Percentiles rank a stretch among this genome's conserved stretches.
Conservation (phyloP, 768 basidiomycete genomes). For the Termitomyces sp. region DNA sequence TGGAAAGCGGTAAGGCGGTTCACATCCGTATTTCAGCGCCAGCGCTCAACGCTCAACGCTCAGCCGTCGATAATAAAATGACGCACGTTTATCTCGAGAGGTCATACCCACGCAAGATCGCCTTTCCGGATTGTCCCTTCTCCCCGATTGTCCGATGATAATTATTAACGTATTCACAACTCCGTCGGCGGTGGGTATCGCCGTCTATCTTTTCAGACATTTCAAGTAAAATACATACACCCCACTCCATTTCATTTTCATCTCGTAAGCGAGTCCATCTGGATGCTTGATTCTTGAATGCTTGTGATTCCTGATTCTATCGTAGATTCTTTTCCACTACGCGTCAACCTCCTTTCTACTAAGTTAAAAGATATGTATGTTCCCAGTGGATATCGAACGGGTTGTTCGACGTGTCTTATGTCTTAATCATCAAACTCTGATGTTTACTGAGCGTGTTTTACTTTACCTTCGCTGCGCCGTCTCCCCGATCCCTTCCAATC, state of each 20-base stretch:
- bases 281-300: neutral
- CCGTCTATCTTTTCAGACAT: neutral
- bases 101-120: neutral
- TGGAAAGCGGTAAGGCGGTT: no score
- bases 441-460: no score
- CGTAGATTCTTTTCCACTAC: neutral
- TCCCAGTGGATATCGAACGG: neutral
- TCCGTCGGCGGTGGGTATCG: neutral
- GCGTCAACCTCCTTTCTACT: neutral
- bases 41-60: no score
- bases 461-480: neutral
- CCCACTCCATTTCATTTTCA: neutral
- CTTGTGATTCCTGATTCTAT: neutral
- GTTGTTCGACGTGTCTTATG: neutral
- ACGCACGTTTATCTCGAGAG: neutral
- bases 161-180: no score
- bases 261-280: neutral
- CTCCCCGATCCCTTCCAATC: no score
- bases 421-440: no score
- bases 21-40: no score
- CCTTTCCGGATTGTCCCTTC: neutral
- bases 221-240: no score
- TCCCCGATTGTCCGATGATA: neutral
- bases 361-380: no score
- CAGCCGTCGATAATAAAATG: neutral